phyloP scores from a whole-genome alignment of 805 yeast species.

The Candida tammaniensis region DNA sequence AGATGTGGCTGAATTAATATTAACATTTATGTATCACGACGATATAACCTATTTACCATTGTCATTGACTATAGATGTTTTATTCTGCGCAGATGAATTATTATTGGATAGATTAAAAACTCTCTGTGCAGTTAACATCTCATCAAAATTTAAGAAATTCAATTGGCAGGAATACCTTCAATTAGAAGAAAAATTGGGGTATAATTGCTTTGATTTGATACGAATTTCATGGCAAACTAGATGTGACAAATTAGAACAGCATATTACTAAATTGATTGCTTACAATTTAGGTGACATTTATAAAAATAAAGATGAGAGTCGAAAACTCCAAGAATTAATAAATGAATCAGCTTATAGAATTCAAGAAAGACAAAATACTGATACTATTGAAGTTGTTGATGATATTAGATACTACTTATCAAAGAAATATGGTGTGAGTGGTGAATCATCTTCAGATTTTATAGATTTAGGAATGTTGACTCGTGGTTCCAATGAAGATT shows the following conservation, averaged over 20 bases:
- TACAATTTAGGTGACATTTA: constrained; percentile 38
- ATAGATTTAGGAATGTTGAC: constrained; percentile 19
- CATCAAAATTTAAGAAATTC: constrained; percentile 24
- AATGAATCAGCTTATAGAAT: constrained; percentile 55
- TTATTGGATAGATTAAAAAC: constrained; percentile 63
- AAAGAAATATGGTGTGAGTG: constrained; percentile 32
- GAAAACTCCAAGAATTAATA: constrained; percentile 19
- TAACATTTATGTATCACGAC: constrained; percentile 57
- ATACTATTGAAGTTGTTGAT: constrained; percentile 76
- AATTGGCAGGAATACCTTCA: constrained; percentile 17
- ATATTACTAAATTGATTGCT: constrained; percentile 59
- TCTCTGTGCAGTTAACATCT: constrained; percentile 53
- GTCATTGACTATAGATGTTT: constrained; percentile 50
- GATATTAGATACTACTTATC: constrained; percentile 67
- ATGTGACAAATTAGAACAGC: constrained; percentile 62
- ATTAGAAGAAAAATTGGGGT: constrained; percentile 22
- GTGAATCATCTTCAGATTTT: constrained; percentile 22
- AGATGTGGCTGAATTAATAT: constrained; percentile 14
- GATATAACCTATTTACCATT: constrained; percentile 47
- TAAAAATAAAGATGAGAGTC: constrained; percentile 29
- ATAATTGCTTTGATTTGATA: constrained; percentile 54
- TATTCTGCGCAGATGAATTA: constrained; percentile 58
- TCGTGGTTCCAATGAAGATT: constrained; percentile 12
- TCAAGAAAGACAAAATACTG: constrained; percentile 62
- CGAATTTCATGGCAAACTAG: constrained; percentile 67